A percentile compares a stretch with the other conserved stretches of the same genome.
These are phyloP conservation scores for Emmonsia crescens DNA, from an alignment of 2,329 filamentous ascomycete genomes.

Conservation along the genomic window DNA sequence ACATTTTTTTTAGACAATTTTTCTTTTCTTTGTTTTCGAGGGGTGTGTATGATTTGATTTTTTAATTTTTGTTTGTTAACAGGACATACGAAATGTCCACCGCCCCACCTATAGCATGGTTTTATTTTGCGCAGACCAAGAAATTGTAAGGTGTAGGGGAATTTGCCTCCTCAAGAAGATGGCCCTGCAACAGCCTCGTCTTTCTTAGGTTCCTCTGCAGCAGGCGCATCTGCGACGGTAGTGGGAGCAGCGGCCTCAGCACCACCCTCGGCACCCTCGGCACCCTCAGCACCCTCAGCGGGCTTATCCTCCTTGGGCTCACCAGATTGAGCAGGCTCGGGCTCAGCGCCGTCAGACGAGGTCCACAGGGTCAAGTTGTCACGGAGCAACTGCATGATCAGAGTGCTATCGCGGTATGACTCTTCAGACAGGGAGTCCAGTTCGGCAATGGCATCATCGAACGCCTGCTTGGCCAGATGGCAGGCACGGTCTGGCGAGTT, in stretches of 20 bases:
- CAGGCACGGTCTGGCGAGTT: constrained; percentile 96
- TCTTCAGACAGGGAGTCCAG: constrained; percentile 96
- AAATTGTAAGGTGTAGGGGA: constrained; percentile 6
- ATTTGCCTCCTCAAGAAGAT: constrained; percentile 13
- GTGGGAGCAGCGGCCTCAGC: neutral
- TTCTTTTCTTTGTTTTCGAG: neutral
- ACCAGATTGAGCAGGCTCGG: constrained; percentile 43
- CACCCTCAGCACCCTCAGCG: constrained; percentile 33
- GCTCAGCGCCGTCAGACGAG: constrained; percentile 76
- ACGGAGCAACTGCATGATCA: constrained; percentile 98
- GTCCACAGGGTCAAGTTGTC: constrained; percentile 99
- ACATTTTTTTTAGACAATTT: neutral
- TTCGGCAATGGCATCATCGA: constrained; percentile 97
- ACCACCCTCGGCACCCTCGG: neutral
- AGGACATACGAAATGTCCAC: neutral
- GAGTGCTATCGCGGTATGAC: constrained; percentile 96
- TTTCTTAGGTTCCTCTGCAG: constrained; percentile 9
- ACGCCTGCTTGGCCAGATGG: constrained; percentile 98
- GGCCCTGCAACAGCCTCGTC: constrained; percentile 20
- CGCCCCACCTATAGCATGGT: constrained; percentile 16
- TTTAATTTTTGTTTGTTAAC: constrained; percentile 11
- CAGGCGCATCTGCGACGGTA: neutral
- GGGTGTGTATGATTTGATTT: neutral
- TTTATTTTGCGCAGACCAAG: constrained; percentile 17
- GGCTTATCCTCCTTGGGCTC: constrained; percentile 54